Percentiles rank a stretch among this genome's conserved stretches.
Evolutionary conservation across 768 basidiomycete species (phyloP).

Genomic region (Daedaleopsis sinensis): DNA sequence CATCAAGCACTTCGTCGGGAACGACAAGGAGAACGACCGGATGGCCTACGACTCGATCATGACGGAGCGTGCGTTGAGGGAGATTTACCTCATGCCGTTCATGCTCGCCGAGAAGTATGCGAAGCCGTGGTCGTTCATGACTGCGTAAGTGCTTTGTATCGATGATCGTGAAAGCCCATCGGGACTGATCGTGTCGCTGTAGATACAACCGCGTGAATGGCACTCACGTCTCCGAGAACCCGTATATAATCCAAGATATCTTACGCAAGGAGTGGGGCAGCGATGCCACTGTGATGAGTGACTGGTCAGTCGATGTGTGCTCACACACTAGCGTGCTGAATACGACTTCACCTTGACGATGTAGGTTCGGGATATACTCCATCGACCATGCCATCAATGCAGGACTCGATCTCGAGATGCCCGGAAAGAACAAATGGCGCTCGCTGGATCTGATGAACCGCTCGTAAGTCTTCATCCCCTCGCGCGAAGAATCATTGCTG

Average conservation of each 20-base stretch:
- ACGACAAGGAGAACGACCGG: slow-evolving; percentile 83
- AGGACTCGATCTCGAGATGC: slow-evolving; percentile 84
- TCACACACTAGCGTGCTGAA: background rate
- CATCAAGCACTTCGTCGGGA: slow-evolving; percentile 83
- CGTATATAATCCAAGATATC: slow-evolving; percentile 57
- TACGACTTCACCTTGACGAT: background rate
- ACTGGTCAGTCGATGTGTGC: slow-evolving; percentile 54
- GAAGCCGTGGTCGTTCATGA: slow-evolving; percentile 63
- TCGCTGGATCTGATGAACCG: slow-evolving; percentile 68
- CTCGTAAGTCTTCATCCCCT: slow-evolving; percentile 29
- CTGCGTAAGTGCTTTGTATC: slow-evolving; percentile 46
- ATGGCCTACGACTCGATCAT: slow-evolving; percentile 59
- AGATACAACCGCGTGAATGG: slow-evolving; percentile 82
- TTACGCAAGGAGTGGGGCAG: slow-evolving; percentile 77
- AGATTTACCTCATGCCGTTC: slow-evolving; percentile 65
- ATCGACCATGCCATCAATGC: slow-evolving; percentile 68
- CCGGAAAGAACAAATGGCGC: slow-evolving; percentile 76
- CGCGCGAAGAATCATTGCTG: background rate
- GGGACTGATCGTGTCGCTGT: background rate
- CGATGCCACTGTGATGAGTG: slow-evolving; percentile 78
- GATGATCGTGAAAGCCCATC: too few species aligned
- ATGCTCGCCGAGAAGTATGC: slow-evolving; percentile 56
- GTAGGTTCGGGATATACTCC: slow-evolving; percentile 74
- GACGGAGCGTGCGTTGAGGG: slow-evolving; percentile 54
- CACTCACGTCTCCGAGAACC: slow-evolving; percentile 68